phyloP scores from a whole-genome alignment of 306 rosid species.

The Vigna nakashimae region DNA sequence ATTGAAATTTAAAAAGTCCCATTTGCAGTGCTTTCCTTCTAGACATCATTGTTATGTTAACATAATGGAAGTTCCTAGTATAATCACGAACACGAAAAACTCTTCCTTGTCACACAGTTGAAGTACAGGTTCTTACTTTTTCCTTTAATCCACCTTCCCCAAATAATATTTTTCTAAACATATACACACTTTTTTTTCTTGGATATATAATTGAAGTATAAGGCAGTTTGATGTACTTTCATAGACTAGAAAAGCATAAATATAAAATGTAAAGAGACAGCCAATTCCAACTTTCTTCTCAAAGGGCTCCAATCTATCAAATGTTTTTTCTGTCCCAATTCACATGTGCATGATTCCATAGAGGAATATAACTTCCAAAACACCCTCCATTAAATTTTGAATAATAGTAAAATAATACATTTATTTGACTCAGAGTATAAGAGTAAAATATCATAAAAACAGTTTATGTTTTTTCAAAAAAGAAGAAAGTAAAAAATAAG shows the following conservation, averaged over 20 bases:
- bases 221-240: constrained; percentile 39
- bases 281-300: constrained; percentile 44
- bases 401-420: no score
- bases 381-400: neutral
- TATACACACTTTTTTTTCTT: constrained; percentile 5
- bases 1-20: constrained; percentile 6
- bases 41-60: constrained; percentile 30
- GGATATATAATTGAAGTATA: constrained; percentile 45
- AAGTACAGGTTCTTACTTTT: constrained; percentile 4
- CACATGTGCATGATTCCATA: constrained; percentile 31
- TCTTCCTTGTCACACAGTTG: constrained; percentile 6
- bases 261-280: constrained; percentile 36
- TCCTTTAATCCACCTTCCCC: neutral
- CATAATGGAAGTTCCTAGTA: constrained; percentile 40
- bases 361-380: constrained; percentile 27
- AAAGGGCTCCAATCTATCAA: constrained; percentile 17
- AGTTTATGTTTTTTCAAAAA: no score
- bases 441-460: no score
- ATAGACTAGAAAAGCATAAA: constrained; percentile 39
- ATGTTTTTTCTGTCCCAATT: constrained; percentile 44
- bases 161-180: constrained; percentile 4
- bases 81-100: neutral
- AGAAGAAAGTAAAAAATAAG: no score
- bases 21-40: constrained; percentile 23
- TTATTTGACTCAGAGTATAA: no score